phyloP scores from a whole-genome alignment of 306 rosid species.

The Lagenaria siceraria region DNA sequence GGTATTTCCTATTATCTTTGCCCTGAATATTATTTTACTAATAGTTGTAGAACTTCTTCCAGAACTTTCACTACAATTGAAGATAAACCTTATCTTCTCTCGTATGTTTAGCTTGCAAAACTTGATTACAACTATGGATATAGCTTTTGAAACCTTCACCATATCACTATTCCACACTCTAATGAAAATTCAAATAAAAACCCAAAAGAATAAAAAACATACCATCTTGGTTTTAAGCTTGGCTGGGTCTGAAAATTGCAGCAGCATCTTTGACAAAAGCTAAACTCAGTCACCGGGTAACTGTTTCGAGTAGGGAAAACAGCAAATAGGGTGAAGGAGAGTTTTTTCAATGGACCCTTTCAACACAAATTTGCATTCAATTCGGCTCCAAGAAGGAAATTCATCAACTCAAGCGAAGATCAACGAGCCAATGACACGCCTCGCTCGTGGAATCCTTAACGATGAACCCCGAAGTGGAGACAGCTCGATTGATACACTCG shows the following conservation, averaged over 20 bases:
- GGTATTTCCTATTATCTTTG: neutral
- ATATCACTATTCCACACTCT: neutral
- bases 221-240: slow-evolving; percentile 68
- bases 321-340: neutral
- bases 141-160: neutral
- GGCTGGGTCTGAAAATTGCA: slow-evolving; percentile 43
- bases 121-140: neutral
- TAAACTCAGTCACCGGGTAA: neutral
- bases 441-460: neutral
- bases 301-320: neutral
- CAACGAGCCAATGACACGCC: neutral
- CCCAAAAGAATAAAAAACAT: neutral
- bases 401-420: neutral
- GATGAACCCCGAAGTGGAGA: neutral
- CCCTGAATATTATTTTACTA: neutral
- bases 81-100: neutral
- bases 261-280: slow-evolving; percentile 37
- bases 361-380: neutral
- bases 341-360: neutral
- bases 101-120: neutral
- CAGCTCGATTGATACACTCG: neutral
- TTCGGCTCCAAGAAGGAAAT: neutral
- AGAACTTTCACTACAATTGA: neutral
- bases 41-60: neutral
- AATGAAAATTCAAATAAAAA: neutral